Conservation (phyloP, 2,329 filamentous ascomycete species). For the Didymella arachidicola region DNA sequence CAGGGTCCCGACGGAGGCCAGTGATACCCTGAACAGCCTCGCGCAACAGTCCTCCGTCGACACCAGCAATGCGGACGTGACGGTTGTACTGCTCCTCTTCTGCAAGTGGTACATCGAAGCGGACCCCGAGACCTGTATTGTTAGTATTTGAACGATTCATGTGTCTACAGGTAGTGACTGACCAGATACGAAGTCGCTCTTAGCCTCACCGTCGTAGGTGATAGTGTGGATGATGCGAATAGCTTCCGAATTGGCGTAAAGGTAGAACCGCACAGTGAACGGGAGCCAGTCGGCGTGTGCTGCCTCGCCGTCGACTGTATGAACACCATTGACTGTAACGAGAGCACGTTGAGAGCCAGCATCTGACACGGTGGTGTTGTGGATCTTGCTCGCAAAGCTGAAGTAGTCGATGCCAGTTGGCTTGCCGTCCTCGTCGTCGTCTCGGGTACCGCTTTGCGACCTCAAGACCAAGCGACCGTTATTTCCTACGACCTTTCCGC, state of each 20-base stretch:
- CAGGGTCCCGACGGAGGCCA: constrained; percentile 65
- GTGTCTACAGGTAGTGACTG: neutral
- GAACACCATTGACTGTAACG: constrained; percentile 56
- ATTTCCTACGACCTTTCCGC: constrained; percentile 53
- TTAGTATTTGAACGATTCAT: neutral
- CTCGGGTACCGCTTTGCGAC: constrained; percentile 59
- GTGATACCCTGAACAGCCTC: constrained; percentile 69
- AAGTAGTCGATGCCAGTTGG: constrained; percentile 52
- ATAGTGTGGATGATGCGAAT: constrained; percentile 65
- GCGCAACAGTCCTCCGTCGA: constrained; percentile 62
- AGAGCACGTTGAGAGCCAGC: constrained; percentile 56
- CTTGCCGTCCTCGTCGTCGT: constrained; percentile 50
- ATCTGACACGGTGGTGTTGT: constrained; percentile 60
- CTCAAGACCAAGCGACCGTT: constrained; percentile 59
- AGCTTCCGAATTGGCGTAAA: constrained; percentile 65
- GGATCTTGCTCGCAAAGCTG: constrained; percentile 60
- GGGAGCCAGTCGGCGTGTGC: constrained; percentile 61
- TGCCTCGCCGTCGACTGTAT: constrained; percentile 36
- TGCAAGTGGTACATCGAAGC: constrained; percentile 63
- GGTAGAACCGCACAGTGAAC: constrained; percentile 65
- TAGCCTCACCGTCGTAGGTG: constrained; percentile 61
- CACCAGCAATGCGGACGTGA: constrained; percentile 65
- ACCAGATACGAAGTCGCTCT: constrained; percentile 62
- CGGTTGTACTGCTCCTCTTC: constrained; percentile 65
- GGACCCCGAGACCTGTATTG: constrained; percentile 56